Evolutionary conservation across 768 basidiomycete genomes (phyloP), one percentile per base, ranked within the genome.

Genomic region (Tulasnella sp.): DNA sequence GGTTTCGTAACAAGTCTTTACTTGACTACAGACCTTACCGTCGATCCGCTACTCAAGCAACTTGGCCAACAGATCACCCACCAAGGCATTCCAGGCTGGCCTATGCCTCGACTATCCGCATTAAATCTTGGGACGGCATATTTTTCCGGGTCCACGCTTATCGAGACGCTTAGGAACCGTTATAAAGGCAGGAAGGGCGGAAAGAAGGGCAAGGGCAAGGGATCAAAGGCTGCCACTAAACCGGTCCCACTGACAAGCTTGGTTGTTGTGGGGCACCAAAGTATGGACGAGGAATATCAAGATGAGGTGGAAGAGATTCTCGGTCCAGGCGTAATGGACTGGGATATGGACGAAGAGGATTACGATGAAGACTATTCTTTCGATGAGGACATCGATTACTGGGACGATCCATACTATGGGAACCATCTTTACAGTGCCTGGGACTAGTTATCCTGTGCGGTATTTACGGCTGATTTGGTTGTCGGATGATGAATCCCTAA

Each of bases 331-430:
- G 37, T 37, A 37, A 22, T 73, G 42, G 37, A 37, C 12, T 73
- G 72, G 72, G 42, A 37, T 44, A 18, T n/a, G 72, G 72, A 73
- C 24, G 72, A 73, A 31, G 72, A 73, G 31, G 72, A 73, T 44
- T 73, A 37, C 42, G 72, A 73, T 34, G 72, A 73, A 22, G 34
- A 73, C 72, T 37, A 73, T 73, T 44, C 72, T 28, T 37, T 8
- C 72, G 34, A 73, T n/a, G 72, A 73, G 5, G 54, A 54, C 54
- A 54, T 54, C 31, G 72, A 37, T 73, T 44, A 73, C 42, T 44
- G 42, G 34, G 31, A 20, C 20, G 72, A 37, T 5, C 42, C 42
- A 73, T 37, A 73, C 37, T 73, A 37, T 44, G 20, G n/a, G 5
- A 28, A 44, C 31, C 37, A 73, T 34, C 42, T 37, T 6, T 73